Evolutionary conservation across 148 eudicot species (phyloP), one percentile per base, ranked within the genome.

Genomic region (Chenopodium suecicum): DNA sequence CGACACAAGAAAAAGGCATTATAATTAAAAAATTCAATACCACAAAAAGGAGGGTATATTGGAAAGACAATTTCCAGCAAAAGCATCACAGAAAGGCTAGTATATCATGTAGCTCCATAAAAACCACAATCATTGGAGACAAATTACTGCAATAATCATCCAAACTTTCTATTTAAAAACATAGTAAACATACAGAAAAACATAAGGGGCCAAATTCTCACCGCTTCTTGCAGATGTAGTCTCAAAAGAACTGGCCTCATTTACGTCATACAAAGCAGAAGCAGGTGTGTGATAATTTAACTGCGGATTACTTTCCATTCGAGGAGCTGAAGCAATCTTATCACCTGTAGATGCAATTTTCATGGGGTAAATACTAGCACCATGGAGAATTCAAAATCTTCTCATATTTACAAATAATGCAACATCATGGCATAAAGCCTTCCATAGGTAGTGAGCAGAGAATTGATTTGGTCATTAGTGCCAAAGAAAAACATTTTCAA

Each of bases 231-330:
- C 90, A 50, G 85, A 84, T 81, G 85, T 80, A 69, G 85, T 54
- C 77, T 86, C 91, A 70, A 67, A 69, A 79, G 86, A 82, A 80
- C 81, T 80, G 83, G 86, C 80, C 63, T 90, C 93, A 60, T 75
- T 72, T 41, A 78, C 86, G 13, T 92, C 98, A 85, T 88, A 95
- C 56, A 93, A 88, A 86, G 98, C 94, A 47, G 97, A 89, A 31
- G 94, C 94, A 76, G 99, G 98, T 29, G 86, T 91, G 67, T 95
- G 98, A 82, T 90, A 93, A 62, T 91, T 88, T 14, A 81, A 77
- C 81, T 83, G 89, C 67, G 81, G 91, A 76, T 87, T 89, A 81
- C 41, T 65, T 79, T 90, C 72, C 83, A 86, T 90, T 66, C 82
- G 89, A 54, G 90, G 83, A 75, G 81, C 75, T 11, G 84, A 80